These are phyloP conservation scores for Isatis tinctoria DNA, from an alignment of 345 rosid species.

Conservation along the genomic window DNA sequence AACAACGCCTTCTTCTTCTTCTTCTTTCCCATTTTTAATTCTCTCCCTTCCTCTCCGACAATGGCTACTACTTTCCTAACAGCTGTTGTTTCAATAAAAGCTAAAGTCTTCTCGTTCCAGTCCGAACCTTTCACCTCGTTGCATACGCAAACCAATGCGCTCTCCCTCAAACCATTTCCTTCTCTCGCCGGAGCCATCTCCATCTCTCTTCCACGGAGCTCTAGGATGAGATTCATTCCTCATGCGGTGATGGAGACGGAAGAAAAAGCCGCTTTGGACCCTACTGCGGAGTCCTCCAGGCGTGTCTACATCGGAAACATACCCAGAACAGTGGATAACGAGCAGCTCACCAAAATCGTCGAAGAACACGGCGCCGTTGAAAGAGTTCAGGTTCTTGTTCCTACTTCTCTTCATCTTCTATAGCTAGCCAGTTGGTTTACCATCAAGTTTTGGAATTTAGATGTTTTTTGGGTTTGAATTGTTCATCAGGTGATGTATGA, in stretches of 20 bases:
- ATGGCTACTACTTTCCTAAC: conserved; percentile 33
- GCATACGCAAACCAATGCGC: neutral
- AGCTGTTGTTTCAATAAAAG: conserved; percentile 23
- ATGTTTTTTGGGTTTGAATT: neutral
- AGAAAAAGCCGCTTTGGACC: conserved; percentile 27
- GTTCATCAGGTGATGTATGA: conserved; percentile 70
- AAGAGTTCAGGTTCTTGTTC: conserved; percentile 58
- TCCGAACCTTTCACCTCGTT: conserved; percentile 11
- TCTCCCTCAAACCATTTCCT: neutral
- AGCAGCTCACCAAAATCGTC: conserved; percentile 58
- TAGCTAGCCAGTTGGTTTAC: neutral
- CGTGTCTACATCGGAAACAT: conserved; percentile 76
- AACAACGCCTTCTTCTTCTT: neutral
- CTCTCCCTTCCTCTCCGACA: neutral
- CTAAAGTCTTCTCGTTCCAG: conserved; percentile 13
- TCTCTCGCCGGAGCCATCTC: conserved; percentile 5
- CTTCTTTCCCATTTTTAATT: neutral
- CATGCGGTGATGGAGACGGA: conserved; percentile 49
- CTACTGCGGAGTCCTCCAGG: conserved; percentile 49
- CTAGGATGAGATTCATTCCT: conserved; percentile 32
- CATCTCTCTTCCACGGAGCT: conserved; percentile 20
- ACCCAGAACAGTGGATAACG: conserved; percentile 57
- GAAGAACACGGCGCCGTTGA: conserved; percentile 78
- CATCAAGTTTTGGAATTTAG: neutral
- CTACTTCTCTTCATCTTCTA: neutral